Conservation (phyloP, 805 yeast genomes). For the Ogataea parapolymorpha region DNA sequence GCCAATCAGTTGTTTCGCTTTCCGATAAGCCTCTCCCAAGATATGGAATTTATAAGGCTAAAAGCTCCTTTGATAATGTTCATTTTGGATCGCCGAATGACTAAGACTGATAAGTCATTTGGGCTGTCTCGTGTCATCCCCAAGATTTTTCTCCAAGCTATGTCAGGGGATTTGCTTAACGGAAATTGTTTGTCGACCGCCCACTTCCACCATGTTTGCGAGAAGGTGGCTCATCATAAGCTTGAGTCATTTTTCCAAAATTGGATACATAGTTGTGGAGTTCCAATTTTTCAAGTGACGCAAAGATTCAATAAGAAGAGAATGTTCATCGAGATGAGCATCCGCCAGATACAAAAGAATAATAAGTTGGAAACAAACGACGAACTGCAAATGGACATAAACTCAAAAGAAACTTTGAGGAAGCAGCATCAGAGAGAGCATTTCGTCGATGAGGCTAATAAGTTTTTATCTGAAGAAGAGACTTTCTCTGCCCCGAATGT, state of each 20-base stretch:
- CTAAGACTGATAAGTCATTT: conserved; percentile 91
- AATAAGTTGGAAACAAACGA: conserved; percentile 29
- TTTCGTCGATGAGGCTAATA: conserved; percentile 45
- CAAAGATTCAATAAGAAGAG: conserved; percentile 93
- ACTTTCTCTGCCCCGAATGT: conserved; percentile 44
- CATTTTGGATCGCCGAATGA: conserved; percentile 88
- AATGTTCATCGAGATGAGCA: conserved; percentile 91
- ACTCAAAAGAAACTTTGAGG: conserved; percentile 13
- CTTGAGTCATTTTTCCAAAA: conserved; percentile 83
- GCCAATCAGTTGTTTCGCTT: conserved; percentile 63
- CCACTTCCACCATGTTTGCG: conserved; percentile 93
- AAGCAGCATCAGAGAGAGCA: conserved; percentile 30
- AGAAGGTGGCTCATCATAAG: conserved; percentile 84
- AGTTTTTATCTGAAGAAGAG: conserved; percentile 40
- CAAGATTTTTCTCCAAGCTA: conserved; percentile 84
- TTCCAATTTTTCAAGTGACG: conserved; percentile 82
- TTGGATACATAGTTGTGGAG: conserved; percentile 89
- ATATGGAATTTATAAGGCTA: conserved; percentile 64
- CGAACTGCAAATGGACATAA: conserved; percentile 14
- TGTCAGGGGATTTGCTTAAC: conserved; percentile 87
- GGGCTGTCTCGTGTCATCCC: conserved; percentile 91
- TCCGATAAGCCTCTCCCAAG: conserved; percentile 57
- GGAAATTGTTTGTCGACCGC: conserved; percentile 70
- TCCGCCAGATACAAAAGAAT: conserved; percentile 79
- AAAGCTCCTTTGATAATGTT: conserved; percentile 85